Evolutionary conservation across 2,329 filamentous ascomycete species (phyloP).

Genomic region (Fusarium zealandicum): DNA sequence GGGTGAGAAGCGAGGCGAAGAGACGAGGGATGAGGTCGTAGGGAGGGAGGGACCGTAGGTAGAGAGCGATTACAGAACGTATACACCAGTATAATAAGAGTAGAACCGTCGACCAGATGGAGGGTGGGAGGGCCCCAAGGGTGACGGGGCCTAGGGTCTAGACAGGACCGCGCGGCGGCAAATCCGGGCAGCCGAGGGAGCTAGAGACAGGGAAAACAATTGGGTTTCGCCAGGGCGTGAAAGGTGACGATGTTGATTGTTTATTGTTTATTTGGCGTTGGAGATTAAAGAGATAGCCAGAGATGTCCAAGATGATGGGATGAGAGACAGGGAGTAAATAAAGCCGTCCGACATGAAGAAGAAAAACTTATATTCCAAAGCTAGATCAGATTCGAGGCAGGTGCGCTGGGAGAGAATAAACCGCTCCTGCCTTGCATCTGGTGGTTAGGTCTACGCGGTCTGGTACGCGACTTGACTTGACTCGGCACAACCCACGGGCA

Average conservation of each 20-base stretch:
- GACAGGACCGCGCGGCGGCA: slow-evolving; percentile 31
- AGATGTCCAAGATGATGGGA: neutral
- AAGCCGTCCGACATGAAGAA: neutral
- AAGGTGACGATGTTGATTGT: slow-evolving; percentile 24
- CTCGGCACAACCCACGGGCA: neutral
- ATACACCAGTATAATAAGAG: slow-evolving; percentile 8
- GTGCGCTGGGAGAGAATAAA: neutral
- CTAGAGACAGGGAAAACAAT: slow-evolving; percentile 29
- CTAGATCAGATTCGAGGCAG: neutral
- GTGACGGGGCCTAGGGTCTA: slow-evolving; percentile 31
- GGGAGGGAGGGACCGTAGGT: no score
- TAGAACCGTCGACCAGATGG: slow-evolving; percentile 15
- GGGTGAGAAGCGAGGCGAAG: slow-evolving; percentile 13
- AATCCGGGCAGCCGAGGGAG: slow-evolving; percentile 32
- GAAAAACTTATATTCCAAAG: neutral
- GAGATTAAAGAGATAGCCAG: neutral
- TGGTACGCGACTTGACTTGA: slow-evolving; percentile 29
- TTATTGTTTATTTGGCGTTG: slow-evolving; percentile 25
- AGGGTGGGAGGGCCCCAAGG: slow-evolving; percentile 15
- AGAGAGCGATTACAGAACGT: no score
- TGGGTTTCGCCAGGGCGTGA: slow-evolving; percentile 13
- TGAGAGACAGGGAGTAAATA: neutral
- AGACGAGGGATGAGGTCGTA: slow-evolving; percentile 14
- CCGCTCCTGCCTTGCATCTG: slow-evolving; percentile 7
- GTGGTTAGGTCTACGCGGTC: slow-evolving; percentile 28